These are phyloP conservation scores for Cynara cardunculus DNA, from an alignment of 129 eudicot genomes.

Conservation along the genomic window DNA sequence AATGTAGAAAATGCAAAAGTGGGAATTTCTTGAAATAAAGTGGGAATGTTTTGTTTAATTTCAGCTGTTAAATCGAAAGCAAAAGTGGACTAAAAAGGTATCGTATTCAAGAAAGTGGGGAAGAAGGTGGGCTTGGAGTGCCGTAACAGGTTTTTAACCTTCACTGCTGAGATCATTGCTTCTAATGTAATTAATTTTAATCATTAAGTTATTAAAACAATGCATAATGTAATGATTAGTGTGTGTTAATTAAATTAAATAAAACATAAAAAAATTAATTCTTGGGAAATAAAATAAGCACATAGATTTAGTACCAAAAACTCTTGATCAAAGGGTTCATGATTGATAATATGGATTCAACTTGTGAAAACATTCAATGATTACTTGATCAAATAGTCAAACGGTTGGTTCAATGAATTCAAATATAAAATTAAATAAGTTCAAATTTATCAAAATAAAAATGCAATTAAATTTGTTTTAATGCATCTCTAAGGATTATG, in stretches of 20 bases:
- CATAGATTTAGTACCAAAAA: slow-evolving; percentile 11
- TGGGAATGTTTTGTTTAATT: slow-evolving; percentile 35
- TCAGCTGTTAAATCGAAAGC: slow-evolving; percentile 10
- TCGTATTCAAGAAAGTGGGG: slow-evolving; percentile 21
- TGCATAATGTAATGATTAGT: not conserved
- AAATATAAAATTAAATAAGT: not conserved
- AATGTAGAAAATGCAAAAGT: not conserved
- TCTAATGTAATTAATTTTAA: not conserved
- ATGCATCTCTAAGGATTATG: no score
- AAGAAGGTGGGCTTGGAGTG: slow-evolving; percentile 17
- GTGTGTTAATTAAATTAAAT: not conserved
- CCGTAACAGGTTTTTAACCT: slow-evolving; percentile 31
- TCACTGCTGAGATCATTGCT: slow-evolving; percentile 2
- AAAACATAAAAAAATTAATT: not conserved
- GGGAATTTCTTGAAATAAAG: slow-evolving; percentile 18
- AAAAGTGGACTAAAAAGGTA: slow-evolving; percentile 25
- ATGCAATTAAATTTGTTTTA: no score
- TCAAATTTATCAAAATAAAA: no score
- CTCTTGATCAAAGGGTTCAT: slow-evolving; percentile 14
- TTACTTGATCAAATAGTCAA: slow-evolving; percentile 26
- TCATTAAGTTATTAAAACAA: slow-evolving; percentile 1
- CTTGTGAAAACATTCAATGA: slow-evolving; percentile 29
- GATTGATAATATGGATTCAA: slow-evolving; percentile 9
- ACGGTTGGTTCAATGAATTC: slow-evolving; percentile 30
- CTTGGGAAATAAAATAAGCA: not conserved